phyloP scores from a whole-genome alignment of 2,329 filamentous ascomycete genomes.

The Phyllosticta citrichinensis region DNA sequence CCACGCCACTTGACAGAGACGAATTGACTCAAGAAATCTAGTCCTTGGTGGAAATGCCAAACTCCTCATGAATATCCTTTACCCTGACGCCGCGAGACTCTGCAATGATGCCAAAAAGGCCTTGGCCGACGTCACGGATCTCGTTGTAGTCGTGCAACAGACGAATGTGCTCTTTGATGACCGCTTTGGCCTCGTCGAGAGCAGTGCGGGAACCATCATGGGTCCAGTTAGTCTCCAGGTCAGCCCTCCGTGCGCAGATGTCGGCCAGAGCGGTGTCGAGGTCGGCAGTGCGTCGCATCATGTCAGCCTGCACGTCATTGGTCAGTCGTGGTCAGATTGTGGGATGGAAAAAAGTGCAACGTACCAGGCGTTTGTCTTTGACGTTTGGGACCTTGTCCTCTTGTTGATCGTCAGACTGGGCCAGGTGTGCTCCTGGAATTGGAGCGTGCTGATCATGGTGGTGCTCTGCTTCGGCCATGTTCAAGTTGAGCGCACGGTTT shows the following conservation, averaged over 20 bases:
- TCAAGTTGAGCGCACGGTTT: neutral
- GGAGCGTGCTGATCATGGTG: neutral
- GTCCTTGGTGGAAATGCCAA: conserved; percentile 35
- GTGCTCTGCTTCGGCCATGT: neutral
- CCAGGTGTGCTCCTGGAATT: neutral
- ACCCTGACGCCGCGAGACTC: conserved; percentile 51
- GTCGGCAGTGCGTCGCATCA: neutral
- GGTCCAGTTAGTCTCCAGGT: conserved; percentile 20
- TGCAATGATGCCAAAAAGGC: conserved; percentile 56
- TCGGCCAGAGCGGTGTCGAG: conserved; percentile 36
- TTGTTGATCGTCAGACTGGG: neutral
- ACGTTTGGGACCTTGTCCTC: neutral
- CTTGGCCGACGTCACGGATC: conserved; percentile 57
- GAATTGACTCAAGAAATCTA: conserved; percentile 12
- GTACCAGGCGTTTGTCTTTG: conserved; percentile 6
- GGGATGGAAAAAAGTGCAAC: neutral
- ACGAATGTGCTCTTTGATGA: conserved; percentile 53
- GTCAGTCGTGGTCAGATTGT: conserved; percentile 1
- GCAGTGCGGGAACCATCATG: conserved; percentile 17
- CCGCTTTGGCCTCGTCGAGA: conserved; percentile 37
- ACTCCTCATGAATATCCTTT: conserved; percentile 39
- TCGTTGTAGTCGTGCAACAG: conserved; percentile 61
- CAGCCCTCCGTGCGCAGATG: conserved; percentile 34
- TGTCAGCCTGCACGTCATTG: neutral
- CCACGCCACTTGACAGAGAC: too few relatives aligned